These are phyloP conservation scores for Candida sp. DNA, from an alignment of 1,139 yeast species.

Conservation along the genomic window DNA sequence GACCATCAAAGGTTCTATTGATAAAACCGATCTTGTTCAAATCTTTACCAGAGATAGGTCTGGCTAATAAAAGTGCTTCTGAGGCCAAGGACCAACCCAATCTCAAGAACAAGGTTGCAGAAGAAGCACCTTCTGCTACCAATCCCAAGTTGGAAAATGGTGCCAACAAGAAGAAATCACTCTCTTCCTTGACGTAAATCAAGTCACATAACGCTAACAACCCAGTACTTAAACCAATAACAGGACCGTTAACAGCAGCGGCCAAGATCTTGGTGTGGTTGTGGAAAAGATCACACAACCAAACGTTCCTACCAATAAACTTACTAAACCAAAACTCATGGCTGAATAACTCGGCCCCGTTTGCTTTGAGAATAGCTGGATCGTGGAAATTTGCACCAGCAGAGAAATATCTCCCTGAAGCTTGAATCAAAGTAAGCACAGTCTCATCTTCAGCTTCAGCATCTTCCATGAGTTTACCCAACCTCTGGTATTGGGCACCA, in stretches of 20 bases:
- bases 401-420: conserved; percentile 75
- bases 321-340: conserved; percentile 56
- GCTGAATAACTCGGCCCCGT: conserved; percentile 26
- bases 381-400: conserved; percentile 78
- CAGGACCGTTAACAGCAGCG: conserved; percentile 85
- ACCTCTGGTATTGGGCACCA: conserved; percentile 58
- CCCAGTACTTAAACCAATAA: conserved; percentile 75
- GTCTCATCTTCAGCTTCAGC: conserved; percentile 72
- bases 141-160: conserved; percentile 86
- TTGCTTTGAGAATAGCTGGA: conserved; percentile 18
- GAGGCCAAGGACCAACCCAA: conserved; percentile 73
- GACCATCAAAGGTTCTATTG: conserved; percentile 44
- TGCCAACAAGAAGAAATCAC: conserved; percentile 55
- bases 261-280: conserved; percentile 72
- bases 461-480: conserved; percentile 58
- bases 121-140: conserved; percentile 80
- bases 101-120: conserved; percentile 64
- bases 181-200: conserved; percentile 62
- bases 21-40: conserved; percentile 59
- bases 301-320: conserved; percentile 69
- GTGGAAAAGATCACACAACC: conserved; percentile 64
- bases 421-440: conserved; percentile 61
- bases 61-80: conserved; percentile 70
- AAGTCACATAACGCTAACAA: conserved; percentile 74
- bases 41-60: conserved; percentile 62